These are phyloP conservation scores for Exobasidium rhododendri DNA, from an alignment of 1,284 basidiomycete species.

Conservation along the genomic window DNA sequence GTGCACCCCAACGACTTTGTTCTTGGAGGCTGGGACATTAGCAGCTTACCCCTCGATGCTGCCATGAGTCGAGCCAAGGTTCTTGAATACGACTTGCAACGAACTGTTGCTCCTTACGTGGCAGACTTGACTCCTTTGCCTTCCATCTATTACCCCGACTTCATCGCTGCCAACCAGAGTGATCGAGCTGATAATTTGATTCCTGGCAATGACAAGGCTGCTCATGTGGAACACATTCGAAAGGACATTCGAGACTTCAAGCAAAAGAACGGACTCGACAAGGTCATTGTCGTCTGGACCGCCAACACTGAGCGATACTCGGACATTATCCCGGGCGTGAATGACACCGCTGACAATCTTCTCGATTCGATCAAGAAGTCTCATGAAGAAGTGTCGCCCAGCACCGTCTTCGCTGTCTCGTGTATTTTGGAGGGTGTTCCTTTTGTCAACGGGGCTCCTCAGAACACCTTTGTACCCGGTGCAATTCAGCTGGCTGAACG, in stretches of 20 bases:
- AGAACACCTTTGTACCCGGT: conserved; percentile 98
- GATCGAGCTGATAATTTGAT: conserved; percentile 90
- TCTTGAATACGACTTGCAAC: conserved; percentile 93
- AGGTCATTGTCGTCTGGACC: conserved; percentile 88
- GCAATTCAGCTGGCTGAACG: conserved; percentile 88
- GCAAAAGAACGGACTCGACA: conserved; percentile 72
- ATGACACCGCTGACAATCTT: conserved; percentile 88
- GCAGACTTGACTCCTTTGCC: conserved; percentile 79
- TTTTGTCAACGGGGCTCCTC: conserved; percentile 95
- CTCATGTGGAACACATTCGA: conserved; percentile 87
- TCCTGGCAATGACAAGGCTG: conserved; percentile 78
- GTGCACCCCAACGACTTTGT: conserved; percentile 98
- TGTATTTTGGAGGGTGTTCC: conserved; percentile 91
- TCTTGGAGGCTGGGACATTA: conserved; percentile 96
- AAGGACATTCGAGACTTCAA: conserved; percentile 93
- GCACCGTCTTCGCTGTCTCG: conserved; percentile 90
- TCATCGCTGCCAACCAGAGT: conserved; percentile 94
- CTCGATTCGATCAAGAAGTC: conserved; percentile 77
- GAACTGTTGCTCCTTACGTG: conserved; percentile 86
- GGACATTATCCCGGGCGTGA: conserved; percentile 87
- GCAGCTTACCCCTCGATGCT: conserved; percentile 75
- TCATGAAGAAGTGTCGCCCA: conserved; percentile 90
- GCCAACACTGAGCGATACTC: conserved; percentile 99
- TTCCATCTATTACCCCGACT: conserved; percentile 71
- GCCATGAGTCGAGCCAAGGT: conserved; percentile 93